Base-by-base conservation (phyloP, 768 basidiomycete species). In the Collybia sordida region DNA sequence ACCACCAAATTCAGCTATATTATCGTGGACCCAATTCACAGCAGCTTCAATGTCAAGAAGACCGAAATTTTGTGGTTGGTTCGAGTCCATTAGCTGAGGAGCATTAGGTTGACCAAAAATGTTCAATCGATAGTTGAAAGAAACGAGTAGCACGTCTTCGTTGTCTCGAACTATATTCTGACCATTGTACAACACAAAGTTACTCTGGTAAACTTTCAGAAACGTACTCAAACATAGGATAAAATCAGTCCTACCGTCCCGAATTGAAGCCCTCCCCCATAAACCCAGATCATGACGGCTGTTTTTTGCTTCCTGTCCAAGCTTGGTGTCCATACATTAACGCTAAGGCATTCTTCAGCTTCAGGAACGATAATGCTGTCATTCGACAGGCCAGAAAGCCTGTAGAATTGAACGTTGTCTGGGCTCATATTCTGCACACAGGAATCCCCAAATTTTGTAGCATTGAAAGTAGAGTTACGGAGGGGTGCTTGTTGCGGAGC, bases 21-120 rank as follows among this genome's bases (percentile, higher is more conserved):
- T 75, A 42, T 70, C 62, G 37, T 73, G 68, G 3, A 79, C 69
- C 78, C 77, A 78, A 52, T 75, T 54, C 6, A 79, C 66, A n/a
- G 68, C 76, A n/a, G 71, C 67, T 17, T 70, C 64, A 2, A 65
- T 19, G 42, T 74, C 72, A 9, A 72, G 62, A 3, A 74, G 59
- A 15, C 71, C 72, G 55, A 72, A 73, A 47, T 74, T 75, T 45
- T 70, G 71, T 1, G 67, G 52, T 7, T 58, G 54, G 1, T 52
- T 55, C 9, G 50, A 43, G 23, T 53, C 55, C 11, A 55, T 50
- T 23, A 73, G 65, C 45, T 73, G 71, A 15, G 73, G 71, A 6
- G 72, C 71, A 42, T 63, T 66, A 1, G 73, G 73, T 47, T 66
- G 67, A 2, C 72, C 71, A 45, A 74, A 72, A 18, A 73, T 67